Percentiles rank a stretch among this genome's conserved stretches.
These are phyloP conservation scores for Arthrobotrys entomopaga DNA, from an alignment of 2,329 filamentous ascomycete species.

Conservation along the genomic window DNA sequence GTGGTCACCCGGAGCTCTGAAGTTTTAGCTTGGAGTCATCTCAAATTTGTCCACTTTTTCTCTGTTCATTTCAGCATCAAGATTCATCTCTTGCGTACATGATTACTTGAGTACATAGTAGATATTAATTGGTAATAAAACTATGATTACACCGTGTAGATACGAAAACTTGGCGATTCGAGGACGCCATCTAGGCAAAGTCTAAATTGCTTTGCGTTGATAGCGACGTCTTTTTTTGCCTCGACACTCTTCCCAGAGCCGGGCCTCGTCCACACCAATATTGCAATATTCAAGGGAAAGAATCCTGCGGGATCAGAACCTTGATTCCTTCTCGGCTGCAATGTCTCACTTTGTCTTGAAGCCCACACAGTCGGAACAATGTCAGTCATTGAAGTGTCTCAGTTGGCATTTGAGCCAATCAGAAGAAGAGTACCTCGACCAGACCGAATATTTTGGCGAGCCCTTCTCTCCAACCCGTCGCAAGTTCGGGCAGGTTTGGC, in stretches of 20 bases:
- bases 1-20: neutral
- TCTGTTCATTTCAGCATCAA: too few relatives aligned
- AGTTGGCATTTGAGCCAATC: constrained; percentile 26
- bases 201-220: neutral
- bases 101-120: too few relatives aligned
- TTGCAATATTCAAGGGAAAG: constrained; percentile 16
- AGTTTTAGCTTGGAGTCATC: too few relatives aligned
- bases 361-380: constrained; percentile 53
- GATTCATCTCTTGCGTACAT: too few relatives aligned
- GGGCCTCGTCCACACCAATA: constrained; percentile 10
- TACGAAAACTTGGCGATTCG: too few relatives aligned
- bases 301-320: constrained; percentile 53
- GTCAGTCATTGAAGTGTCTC: constrained; percentile 51
- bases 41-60: neutral
- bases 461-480: constrained; percentile 42
- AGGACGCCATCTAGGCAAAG: neutral
- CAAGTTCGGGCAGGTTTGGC: constrained; percentile 44
- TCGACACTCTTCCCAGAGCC: neutral
- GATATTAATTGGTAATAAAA: too few relatives aligned
- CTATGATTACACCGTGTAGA: too few relatives aligned
- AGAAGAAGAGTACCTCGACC: constrained; percentile 20
- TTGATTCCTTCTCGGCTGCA: constrained; percentile 44
- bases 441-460: constrained; percentile 44
- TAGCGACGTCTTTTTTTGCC: neutral
- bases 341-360: constrained; percentile 46